Evolutionary conservation across 2,329 filamentous ascomycete species (phyloP), one percentile per base, ranked within the genome.

Genomic region (Penicillium frequentans): DNA sequence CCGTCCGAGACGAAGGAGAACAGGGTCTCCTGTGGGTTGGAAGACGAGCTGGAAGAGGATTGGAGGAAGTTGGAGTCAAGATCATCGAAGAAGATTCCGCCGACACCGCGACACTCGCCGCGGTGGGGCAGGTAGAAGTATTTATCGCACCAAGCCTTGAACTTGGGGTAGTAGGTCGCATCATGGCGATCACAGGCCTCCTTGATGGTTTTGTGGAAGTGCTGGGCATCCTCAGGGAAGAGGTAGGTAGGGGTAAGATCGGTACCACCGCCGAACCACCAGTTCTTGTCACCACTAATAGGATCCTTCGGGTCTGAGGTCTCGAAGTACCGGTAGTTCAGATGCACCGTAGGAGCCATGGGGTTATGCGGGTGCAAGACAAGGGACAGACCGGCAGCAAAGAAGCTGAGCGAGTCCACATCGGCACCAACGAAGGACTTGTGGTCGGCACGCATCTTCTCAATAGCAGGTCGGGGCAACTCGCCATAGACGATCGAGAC

Each of bases 311-410:
- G 85, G 68, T 93, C 90, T 59, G 90, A 90, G 1, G 95, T 99
- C 80, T 99, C 95, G 71, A 99, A 99, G 78, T 99, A 99, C 56
- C 95, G 87, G 81, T 98, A 98, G 81, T 99, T 99, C 66, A 99
- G 83, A 75, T 99, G 95, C 19, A 99, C 95, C 0, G 95, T 99
- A 0, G 95, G 95, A 8, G 93, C 93, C 89, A 96, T 96, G 48
- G 95, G 95, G 77, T 99, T 99, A 68, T 86, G 84, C 2, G 95
- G 95, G 75, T 99, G 95, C 52, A 98, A 81, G 26, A 99, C 93
- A 75, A 99, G 84, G 70, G 92, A 96, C 52, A 99, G 81, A 5
- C 95, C 95, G 1, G 93, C 90, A 21, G 93, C 95, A 74, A 98
- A 99, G 84, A 98, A 99, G 68, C 93, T 90, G 59, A 99, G 81